These are phyloP conservation scores for Alternaria consortialis DNA, from an alignment of 2,329 filamentous ascomycete genomes.

Conservation along the genomic window DNA sequence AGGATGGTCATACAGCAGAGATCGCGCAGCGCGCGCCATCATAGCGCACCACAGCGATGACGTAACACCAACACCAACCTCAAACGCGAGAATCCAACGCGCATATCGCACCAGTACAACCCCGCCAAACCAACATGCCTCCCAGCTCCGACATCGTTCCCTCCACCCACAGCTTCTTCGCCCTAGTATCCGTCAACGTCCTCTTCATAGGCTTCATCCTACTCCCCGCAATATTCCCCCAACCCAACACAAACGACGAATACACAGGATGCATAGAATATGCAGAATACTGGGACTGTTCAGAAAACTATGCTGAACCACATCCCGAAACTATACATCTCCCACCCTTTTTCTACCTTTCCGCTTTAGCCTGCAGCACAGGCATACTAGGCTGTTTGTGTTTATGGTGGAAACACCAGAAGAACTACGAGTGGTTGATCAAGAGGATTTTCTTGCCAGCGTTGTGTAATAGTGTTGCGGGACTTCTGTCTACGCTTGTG, in stretches of 20 bases:
- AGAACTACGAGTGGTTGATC: constrained; percentile 65
- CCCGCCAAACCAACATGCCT: constrained; percentile 1
- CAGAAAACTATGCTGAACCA: constrained; percentile 13
- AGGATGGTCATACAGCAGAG: background rate
- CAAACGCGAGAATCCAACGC: background rate
- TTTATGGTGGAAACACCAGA: constrained; percentile 57
- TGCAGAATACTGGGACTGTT: constrained; percentile 18
- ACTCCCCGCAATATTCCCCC: constrained; percentile 62
- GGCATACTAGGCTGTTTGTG: constrained; percentile 54
- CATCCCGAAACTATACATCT: constrained; percentile 47
- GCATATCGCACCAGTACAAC: background rate
- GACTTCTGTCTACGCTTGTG: constrained; percentile 60
- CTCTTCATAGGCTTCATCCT: constrained; percentile 64
- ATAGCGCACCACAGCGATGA: constrained; percentile 3
- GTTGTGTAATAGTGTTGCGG: constrained; percentile 59
- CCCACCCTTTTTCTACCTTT: constrained; percentile 56
- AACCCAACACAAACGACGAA: constrained; percentile 41
- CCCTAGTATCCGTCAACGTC: constrained; percentile 59
- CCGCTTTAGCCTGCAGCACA: constrained; percentile 55
- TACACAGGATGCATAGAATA: constrained; percentile 20
- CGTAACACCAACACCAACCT: background rate
- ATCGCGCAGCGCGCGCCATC: background rate
- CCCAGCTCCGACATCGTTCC: constrained; percentile 53
- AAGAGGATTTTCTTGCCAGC: constrained; percentile 60
- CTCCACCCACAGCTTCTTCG: constrained; percentile 59